Conservation (phyloP, 192 early-diverging fungal species). For the Dispira parvispora region DNA sequence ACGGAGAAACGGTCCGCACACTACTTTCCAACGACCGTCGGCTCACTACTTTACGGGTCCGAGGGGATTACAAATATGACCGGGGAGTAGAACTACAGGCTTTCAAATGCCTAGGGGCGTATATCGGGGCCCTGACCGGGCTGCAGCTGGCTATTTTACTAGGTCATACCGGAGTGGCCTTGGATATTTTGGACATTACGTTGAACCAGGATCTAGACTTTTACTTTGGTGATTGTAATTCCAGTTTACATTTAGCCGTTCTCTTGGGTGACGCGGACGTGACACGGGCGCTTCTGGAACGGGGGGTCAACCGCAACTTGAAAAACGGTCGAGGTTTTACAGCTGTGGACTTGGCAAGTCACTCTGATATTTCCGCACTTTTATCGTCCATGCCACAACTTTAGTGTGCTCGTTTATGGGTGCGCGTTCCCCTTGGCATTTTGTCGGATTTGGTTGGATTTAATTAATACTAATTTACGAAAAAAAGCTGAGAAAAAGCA, state of each 20-base stretch:
- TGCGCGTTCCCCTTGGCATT: no score
- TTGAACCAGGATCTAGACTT: constrained; percentile 50
- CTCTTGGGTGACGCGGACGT: constrained; percentile 36
- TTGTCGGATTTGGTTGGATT: no score
- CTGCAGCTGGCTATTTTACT: constrained; percentile 44
- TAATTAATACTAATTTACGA: no score
- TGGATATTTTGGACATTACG: constrained; percentile 48
- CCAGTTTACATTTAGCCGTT: constrained; percentile 52
- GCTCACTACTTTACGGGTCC: constrained; percentile 16
- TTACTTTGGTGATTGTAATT: constrained; percentile 47
- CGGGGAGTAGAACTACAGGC: constrained; percentile 37
- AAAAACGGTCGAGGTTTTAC: constrained; percentile 48
- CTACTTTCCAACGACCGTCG: constrained; percentile 19
- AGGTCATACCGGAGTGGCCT: constrained; percentile 39
- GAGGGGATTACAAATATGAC: constrained; percentile 15
- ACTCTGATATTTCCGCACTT: constrained; percentile 4
- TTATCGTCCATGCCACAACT: neutral
- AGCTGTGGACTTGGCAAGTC: constrained; percentile 22
- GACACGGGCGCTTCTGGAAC: constrained; percentile 41
- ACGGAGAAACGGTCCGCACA: constrained; percentile 19
- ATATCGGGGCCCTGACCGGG: constrained; percentile 38
- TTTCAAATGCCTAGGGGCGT: constrained; percentile 48
- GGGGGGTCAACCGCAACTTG: constrained; percentile 33
- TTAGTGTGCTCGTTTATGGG: no score
- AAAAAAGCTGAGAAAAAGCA: no score